Base-by-base conservation (phyloP, 495 filamentous ascomycete genomes). In the Aspergillus avenaceus region DNA sequence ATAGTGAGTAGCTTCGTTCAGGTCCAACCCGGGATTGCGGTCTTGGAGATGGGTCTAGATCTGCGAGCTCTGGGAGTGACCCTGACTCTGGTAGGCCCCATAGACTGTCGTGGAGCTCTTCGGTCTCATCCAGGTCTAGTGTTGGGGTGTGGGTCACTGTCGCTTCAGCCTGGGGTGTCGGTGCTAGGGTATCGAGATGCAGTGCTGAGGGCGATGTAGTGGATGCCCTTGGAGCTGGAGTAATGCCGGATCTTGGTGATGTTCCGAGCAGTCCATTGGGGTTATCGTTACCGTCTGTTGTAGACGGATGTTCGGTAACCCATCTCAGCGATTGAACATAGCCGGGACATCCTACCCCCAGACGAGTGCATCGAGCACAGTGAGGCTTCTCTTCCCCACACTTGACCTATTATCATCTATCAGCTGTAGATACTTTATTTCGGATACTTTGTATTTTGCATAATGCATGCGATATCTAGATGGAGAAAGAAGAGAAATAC, bases 371-470 rank as follows among this genome's bases (percentile, higher is more conserved):
- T 46, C 77, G 75, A 47, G 52, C 60, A 55, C 79, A 82, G 41
- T 67, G 62, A 27, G 79, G 79, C 31, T 75, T 71, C 24, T 69
- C 69, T 57, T 82, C 78, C 62, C 77, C 78, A 55, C 78, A 82
- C 66, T 82, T 82, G 48, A 82, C 65, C 78, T 80, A 37, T 43
- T 45, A 21, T 34, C 21, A 38, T 46, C 13, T 24, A 22, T 16
- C 5, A n/a, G 22, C 13, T 34, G n/a, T 14, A 11, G 9, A 1
- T 19, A 25, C 19, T 26, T 49, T 25, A 3, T 8, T 28, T 36
- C 11, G 21, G 18, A n/a, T n/a, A 19, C 37, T 37, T 37, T 37
- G n/a, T n/a, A n/a, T n/a, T n/a, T n/a, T n/a, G n/a, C n/a, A n/a
- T n/a, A n/a, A n/a, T n/a, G n/a, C n/a, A n/a, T n/a, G n/a, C n/a